Base-by-base conservation (phyloP, 495 filamentous ascomycete species). In the Gamarada debralockiae region DNA sequence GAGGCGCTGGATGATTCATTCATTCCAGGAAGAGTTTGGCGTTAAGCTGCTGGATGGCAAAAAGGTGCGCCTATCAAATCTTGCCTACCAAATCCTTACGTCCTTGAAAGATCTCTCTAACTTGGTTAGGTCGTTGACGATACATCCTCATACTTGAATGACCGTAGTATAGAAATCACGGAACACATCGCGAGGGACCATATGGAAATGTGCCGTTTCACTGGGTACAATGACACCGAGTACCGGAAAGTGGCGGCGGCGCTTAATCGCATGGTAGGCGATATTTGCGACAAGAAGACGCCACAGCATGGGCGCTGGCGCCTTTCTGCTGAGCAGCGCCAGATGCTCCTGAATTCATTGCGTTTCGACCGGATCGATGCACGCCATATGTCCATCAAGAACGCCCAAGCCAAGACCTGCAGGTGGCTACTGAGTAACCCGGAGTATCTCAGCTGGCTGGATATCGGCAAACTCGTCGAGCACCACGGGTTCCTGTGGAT, bases 401-500 rank as follows among this genome's bases (percentile, higher is more conserved):
- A 20, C 2, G 66, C 73, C 29, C 63, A 74, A 34, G 57, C 36
- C 23, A 66, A 67, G 45, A 80, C 78, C 22, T 82, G 77, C 48
- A 36, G 50, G 56, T 83, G 78, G 79, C 52, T 83, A 15, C 55
- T 77, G 3, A 52, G 57, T 1, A 63, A 66, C 6, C 37, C 60
- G 1, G 55, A 70, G n/a, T 81, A 77, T 51, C 15, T 50, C 9
- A 48, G 62, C n/a, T 83, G 77, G 79, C 67, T 79, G 10, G 65
- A 77, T 45, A 18, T 48, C 3, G 34, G n/a, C 5, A 62, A 69
- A 27, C 25, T 70, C 10, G 3, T 17, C 4, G 33, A 74, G 12
- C 74, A 77, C 55, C 60, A 72, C 41, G 76, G 78, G 7, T 69
- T 83, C 40, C 43, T 83, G 14, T 83, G 79, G 79, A 74, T 84